Evolutionary conservation across 2,329 filamentous ascomycete genomes (phyloP), one percentile per base, ranked within the genome.

Genomic region (Colletotrichum echinochloae): DNA sequence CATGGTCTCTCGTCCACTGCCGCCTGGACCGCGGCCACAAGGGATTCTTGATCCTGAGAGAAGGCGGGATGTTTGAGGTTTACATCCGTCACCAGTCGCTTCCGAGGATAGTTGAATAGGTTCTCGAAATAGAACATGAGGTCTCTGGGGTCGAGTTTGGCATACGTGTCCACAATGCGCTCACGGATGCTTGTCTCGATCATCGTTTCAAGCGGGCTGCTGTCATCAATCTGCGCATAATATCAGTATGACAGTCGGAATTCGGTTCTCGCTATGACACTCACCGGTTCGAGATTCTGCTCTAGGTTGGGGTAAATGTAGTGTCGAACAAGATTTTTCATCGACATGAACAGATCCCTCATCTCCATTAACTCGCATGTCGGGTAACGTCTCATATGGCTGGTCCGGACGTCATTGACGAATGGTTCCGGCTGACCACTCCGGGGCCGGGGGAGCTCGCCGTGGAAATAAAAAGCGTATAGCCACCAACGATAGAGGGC

Each of bases 401-500:
- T 83, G 35, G 79, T 80, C 54, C 84, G 79, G 16, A 83, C 73
- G 60, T 83, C 80, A 54, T 84, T 80, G 11, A 81, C 81, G 33
- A 76, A 79, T 14, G 81, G 79, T 69, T 82, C 80, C 0, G 81
- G 81, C 54, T 81, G 77, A 2, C 80, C 81, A 49, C 77, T 65
- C 11, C 79, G 78, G 5, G 81, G 81, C 33, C 79, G 77, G 12
- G 78, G 81, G 44, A 79, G 77, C 39, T 82, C 81, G 14, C 83
- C 82, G 56, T 89, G 86, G 69, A 88, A 88, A 70, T 86, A 84
- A 41, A 82, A 81, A 8, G 85, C 81, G 72, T 86, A 89, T 5
- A 87, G 79, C 86, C 86, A 88, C 86, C 86, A 89, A 39, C 81
- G 78, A 60, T 86, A 87, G 37, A 89, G 76, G 0, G 85, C 86